Conservation (phyloP, 805 yeast species). For the Lipomyces mesembrius region DNA sequence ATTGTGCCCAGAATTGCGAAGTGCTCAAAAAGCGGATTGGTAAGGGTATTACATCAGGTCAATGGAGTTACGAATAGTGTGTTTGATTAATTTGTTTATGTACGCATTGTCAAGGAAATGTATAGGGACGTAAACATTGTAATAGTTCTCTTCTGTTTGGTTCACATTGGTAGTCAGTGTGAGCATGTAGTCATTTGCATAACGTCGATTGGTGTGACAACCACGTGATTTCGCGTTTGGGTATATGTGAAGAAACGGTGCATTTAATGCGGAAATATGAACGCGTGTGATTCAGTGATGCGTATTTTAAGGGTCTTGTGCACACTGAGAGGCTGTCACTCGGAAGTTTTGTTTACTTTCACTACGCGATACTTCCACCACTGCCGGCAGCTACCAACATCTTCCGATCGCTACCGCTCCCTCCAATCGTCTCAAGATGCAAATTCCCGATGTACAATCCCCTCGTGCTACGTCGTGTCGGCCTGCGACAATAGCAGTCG, state of each 20-base stretch:
- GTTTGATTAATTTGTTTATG: not conserved
- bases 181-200: too few species aligned
- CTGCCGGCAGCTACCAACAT: not conserved
- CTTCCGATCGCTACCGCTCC: not conserved
- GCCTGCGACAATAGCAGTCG: not conserved
- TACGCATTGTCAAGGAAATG: not conserved
- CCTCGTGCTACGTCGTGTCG: not conserved
- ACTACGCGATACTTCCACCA: too few species aligned
- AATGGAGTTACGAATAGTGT: not conserved
- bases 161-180: too few species aligned
- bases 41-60: not conserved
- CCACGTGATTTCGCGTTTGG: not conserved
- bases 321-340: too few species aligned
- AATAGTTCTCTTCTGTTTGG: not conserved
- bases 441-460: not conserved
- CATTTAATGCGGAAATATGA: not conserved
- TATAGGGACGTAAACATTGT: not conserved
- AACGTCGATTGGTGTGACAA: too few species aligned
- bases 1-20: not conserved
- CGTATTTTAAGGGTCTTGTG: too few species aligned
- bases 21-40: not conserved
- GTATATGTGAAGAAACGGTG: not conserved
- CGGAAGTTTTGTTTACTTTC: too few species aligned
- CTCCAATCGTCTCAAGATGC: not conserved
- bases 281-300: not conserved